Base-by-base conservation (phyloP, 23 red algal species). In the Gracilaria caudata region DNA sequence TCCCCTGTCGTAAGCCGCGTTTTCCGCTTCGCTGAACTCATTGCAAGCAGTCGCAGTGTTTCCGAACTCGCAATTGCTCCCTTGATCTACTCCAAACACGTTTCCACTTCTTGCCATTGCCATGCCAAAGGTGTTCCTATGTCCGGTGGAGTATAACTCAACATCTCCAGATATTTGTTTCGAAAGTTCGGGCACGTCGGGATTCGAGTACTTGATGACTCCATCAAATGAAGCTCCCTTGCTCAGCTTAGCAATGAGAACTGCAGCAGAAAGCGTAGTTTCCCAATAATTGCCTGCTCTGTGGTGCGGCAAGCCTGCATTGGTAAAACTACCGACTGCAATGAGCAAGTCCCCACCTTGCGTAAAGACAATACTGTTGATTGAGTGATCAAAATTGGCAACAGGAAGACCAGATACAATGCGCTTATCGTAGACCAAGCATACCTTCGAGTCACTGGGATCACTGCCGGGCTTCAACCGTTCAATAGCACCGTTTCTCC, bases 251-350 rank as follows among this genome's bases (percentile, higher is more conserved):
- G 68, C 59, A 25, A 83, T 84, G 7, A 92, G 64, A 26, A 84
- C 53, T 19, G 88, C 88, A 73, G 78, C 88, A 8, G 88, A 83
- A 51, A 92, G 49, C 6, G 70, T 55, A 21, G 88, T 83, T 44
- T 92, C 88, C 79, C 80, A 82, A 37, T 68, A 77, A n/a, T 77
- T 77, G 23, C 88, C 88, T 4, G 81, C 21, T 61, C 36, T 65
- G 38, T 45, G 51, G 25, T 72, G 41, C 12, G 85, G 85, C n/a
- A 89, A 51, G 24, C 85, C 85, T 51, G 72, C 40, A 68, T 93
- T 93, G 19, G 90, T 93, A 25, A 93, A 72, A 32, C 90, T 81
- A 11, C 90, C 90, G n/a, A 93, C 72, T 33, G 80, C 45, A 39
- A 93, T 75, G 6, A 93, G 80, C 40, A 93, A 44, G 61, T 93